phyloP scores from a whole-genome alignment of 2,329 filamentous ascomycete genomes.

The Colletotrichum euphorbiae region DNA sequence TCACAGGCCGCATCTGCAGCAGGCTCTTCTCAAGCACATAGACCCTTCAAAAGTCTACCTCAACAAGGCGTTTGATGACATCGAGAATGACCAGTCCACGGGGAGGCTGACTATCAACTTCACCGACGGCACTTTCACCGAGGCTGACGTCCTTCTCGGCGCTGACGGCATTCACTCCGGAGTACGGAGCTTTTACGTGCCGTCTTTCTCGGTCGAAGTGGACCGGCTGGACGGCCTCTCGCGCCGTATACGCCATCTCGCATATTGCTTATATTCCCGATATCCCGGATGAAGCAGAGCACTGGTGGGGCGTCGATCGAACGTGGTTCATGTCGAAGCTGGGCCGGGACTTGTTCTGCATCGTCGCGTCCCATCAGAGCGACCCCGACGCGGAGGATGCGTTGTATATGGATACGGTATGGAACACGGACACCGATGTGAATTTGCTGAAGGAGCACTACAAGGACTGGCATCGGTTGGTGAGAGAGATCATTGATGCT shows the following conservation, averaged over 20 bases:
- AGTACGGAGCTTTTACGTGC: constrained; percentile 57
- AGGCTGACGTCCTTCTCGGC: constrained; percentile 62
- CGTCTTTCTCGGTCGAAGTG: constrained; percentile 51
- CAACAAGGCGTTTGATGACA: constrained; percentile 53
- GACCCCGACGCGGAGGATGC: constrained; percentile 49
- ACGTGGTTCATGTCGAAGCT: constrained; percentile 58
- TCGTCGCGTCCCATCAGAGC: constrained; percentile 55
- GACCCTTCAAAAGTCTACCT: constrained; percentile 56
- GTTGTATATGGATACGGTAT: constrained; percentile 47
- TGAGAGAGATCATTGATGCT: constrained; percentile 53
- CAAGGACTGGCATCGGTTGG: constrained; percentile 56
- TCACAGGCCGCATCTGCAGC: constrained; percentile 61
- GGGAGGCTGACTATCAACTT: constrained; percentile 55
- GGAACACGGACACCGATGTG: constrained; percentile 54
- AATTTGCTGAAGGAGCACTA: constrained; percentile 51
- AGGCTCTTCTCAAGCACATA: constrained; percentile 59
- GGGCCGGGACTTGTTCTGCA: constrained; percentile 55
- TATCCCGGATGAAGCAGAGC: constrained; percentile 55
- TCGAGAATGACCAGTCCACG: constrained; percentile 46
- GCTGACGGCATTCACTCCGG: constrained; percentile 65
- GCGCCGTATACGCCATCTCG: constrained; percentile 57
- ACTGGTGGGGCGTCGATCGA: constrained; percentile 57
- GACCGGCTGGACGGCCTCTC: constrained; percentile 58
- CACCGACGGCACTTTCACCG: constrained; percentile 56
- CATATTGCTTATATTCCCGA: constrained; percentile 53